These are phyloP conservation scores for Mycena filopes DNA, from an alignment of 768 basidiomycete genomes.

Conservation along the genomic window DNA sequence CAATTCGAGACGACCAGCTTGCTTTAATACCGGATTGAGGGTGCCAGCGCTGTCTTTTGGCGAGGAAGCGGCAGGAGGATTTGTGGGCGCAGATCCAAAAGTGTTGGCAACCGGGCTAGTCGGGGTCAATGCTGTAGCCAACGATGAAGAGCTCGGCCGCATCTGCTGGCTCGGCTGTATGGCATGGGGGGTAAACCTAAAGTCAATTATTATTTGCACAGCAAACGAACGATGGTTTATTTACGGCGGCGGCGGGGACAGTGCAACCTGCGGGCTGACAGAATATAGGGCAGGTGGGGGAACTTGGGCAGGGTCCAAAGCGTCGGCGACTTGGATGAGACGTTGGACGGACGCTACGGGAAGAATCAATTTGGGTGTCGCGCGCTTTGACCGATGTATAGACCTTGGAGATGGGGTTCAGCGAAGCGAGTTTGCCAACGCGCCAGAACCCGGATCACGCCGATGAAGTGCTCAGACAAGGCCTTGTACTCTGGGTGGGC, in stretches of 20 bases:
- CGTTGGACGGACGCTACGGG: constrained; percentile 1
- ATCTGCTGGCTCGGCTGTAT: constrained; percentile 19
- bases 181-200: background rate
- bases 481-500: constrained; percentile 41
- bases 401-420: constrained; percentile 48
- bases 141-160: constrained; percentile 32
- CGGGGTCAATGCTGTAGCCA: constrained; percentile 27
- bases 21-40: constrained; percentile 1
- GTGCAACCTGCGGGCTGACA: too few species aligned
- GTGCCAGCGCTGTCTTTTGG: background rate
- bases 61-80: background rate
- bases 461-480: constrained; percentile 47
- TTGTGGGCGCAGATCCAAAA: background rate
- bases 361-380: background rate
- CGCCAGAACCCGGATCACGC: constrained; percentile 45
- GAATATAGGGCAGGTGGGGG: background rate
- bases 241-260: constrained; percentile 15
- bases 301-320: constrained; percentile 4
- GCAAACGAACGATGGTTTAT: background rate
- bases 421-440: constrained; percentile 44
- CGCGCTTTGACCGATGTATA: constrained; percentile 1
- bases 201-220: background rate
- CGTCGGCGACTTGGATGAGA: constrained; percentile 12
- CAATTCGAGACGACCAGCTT: background rate
- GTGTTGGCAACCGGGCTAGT: background rate